Base-by-base conservation (phyloP, 176 grass and related monocot genomes). In the Dendrocalamus sinicus region DNA sequence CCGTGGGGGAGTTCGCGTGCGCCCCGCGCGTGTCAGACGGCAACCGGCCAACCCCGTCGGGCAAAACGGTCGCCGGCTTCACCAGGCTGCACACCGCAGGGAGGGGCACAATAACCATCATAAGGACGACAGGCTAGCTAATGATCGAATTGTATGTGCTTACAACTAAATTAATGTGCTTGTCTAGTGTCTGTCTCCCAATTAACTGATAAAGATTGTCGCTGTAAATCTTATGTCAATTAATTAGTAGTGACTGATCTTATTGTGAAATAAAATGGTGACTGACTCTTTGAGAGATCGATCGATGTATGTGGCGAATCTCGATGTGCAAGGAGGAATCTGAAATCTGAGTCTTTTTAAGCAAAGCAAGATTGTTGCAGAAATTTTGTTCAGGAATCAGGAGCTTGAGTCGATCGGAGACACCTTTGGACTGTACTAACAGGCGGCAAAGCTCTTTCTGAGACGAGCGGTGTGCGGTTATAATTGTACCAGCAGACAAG, bases 1-100 rank as follows among this genome's bases (percentile, higher is more conserved):
- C 93, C 24, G 93, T 92, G 17, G 93, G 93, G 7, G 68, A 89
- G 73, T 95, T 87, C 67, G 93, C 93, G 9, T 45, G 83, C 76
- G 61, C 61, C 19, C 93, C 91, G 4, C 77, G 88, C 28, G 81
- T 65, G 44, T 69, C 67, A 0, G 81, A 53, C 67, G 50, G 61
- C 30, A 28, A 57, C 75, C 83, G 81, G 47, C 91, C 60, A 16
- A 80, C 86, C 4, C 90, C 89, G 65, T 95, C 91, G 35, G 93
- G 93, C 13, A 95, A 85, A 55, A 59, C 72, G 10, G 91, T 92
- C 52, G 67, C 75, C 52, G 79, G 93, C 8, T 82, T 95, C 53
- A 91, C 86, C 9, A 87, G 91, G 86, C 87, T 95, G 77, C 90
- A 16, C 39, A 95, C 93, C 24, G 72, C 45, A 0, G 89, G 91